Conservation (phyloP, 805 yeast species). For the Candida fluviatilis region DNA sequence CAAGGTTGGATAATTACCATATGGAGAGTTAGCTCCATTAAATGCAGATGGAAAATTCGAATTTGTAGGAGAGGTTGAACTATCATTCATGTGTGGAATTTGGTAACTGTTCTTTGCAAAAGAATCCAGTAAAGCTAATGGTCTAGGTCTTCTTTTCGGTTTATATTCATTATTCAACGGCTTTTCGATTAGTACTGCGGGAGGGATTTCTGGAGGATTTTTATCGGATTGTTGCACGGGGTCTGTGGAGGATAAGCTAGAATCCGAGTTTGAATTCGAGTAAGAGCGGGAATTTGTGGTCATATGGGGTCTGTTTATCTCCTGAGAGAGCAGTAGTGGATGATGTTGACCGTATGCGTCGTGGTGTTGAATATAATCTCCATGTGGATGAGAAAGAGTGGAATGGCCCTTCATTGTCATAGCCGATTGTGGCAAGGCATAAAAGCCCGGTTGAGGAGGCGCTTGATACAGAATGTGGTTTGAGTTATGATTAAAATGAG, state of each 20-base stretch:
- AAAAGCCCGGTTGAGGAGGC: background rate
- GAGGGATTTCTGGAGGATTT: slow-evolving; percentile 1
- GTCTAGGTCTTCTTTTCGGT: slow-evolving; percentile 38
- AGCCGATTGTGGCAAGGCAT: background rate
- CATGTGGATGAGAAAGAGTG: background rate
- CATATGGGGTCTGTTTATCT: too few species aligned
- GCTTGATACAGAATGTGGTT: background rate
- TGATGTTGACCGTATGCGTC: too few species aligned
- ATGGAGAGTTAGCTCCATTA: slow-evolving; percentile 13
- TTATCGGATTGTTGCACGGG: background rate
- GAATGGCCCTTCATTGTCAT: background rate
- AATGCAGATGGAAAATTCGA: slow-evolving; percentile 8
- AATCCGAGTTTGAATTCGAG: too few species aligned
- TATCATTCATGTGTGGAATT: background rate
- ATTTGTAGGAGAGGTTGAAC: slow-evolving; percentile 3
- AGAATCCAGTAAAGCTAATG: slow-evolving; percentile 33
- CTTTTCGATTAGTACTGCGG: slow-evolving; percentile 4
- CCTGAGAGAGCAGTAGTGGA: too few species aligned
- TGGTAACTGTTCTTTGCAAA: slow-evolving; percentile 8
- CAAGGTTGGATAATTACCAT: slow-evolving; percentile 20
- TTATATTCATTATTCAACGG: slow-evolving; percentile 20
- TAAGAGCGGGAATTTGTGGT: too few species aligned
- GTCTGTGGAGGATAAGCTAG: background rate
- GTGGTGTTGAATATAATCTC: background rate
- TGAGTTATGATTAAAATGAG: slow-evolving; percentile 5